These are phyloP conservation scores for Mucor plumbeus DNA, from an alignment of 371 early-diverging fungal species.

Conservation along the genomic window DNA sequence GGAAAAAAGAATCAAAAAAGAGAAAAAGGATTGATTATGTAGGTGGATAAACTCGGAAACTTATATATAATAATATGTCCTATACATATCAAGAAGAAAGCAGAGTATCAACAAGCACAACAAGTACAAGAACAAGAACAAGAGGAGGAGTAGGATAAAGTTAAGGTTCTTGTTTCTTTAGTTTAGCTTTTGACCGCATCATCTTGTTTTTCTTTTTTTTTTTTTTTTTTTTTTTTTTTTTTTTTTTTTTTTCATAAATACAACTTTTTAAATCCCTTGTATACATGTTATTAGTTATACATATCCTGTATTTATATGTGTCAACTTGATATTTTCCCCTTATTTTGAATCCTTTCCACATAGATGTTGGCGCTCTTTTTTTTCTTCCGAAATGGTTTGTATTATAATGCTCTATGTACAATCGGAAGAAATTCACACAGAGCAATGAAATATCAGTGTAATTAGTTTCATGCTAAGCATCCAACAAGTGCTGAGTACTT, in stretches of 20 bases:
- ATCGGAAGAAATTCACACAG: background rate
- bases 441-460: too few species aligned
- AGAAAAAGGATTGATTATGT: slow-evolving; percentile 2
- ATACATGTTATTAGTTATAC: background rate
- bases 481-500: too few species aligned
- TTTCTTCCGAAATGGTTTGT: slow-evolving; percentile 6
- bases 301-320: background rate
- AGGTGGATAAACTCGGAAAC: slow-evolving; percentile 16
- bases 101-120: background rate
- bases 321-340: background rate
- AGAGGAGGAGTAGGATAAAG: background rate
- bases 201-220: background rate
- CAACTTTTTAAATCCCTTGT: background rate
- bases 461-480: too few species aligned
- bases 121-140: background rate
- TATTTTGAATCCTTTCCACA: background rate
- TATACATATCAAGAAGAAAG: slow-evolving; percentile 9
- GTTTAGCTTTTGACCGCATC: slow-evolving; percentile 21
- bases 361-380: slow-evolving; percentile 8
- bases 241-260: background rate
- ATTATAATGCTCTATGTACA: background rate
- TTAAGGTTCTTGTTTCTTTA: slow-evolving; percentile 9
- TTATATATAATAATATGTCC: slow-evolving; percentile 7
- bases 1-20: slow-evolving; percentile 6
- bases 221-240: background rate